These are phyloP conservation scores for Calcarisporium arbuscula DNA, from an alignment of 2,329 filamentous ascomycete species.

Conservation along the genomic window DNA sequence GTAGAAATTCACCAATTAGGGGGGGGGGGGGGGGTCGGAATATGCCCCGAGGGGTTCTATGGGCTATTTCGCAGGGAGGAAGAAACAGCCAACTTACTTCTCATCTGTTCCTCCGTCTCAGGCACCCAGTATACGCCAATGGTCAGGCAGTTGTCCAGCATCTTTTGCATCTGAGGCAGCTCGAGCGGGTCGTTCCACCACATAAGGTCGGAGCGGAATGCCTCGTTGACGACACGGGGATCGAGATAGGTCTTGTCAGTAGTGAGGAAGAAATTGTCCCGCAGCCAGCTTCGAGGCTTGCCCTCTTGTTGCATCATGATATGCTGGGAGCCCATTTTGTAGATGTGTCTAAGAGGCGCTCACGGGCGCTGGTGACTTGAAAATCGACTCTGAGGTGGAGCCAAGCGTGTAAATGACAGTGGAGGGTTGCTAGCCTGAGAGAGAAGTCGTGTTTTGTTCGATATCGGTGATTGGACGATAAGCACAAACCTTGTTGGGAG, in stretches of 20 bases:
- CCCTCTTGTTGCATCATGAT: conserved; percentile 18
- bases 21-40: not conserved
- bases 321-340: conserved; percentile 14
- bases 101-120: conserved; percentile 31
- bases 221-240: conserved; percentile 45
- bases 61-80: too few relatives aligned
- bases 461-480: too few relatives aligned
- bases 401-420: too few relatives aligned
- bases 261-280: conserved; percentile 52
- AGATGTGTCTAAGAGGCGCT: too few relatives aligned
- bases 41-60: conserved; percentile 17
- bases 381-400: too few relatives aligned
- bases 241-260: conserved; percentile 53
- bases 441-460: too few relatives aligned
- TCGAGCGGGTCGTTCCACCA: conserved; percentile 55
- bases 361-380: too few relatives aligned
- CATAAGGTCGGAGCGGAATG: conserved; percentile 49
- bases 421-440: too few relatives aligned
- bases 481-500: too few relatives aligned
- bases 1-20: not conserved
- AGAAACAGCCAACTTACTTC: conserved; percentile 23
- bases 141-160: conserved; percentile 53
- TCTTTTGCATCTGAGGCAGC: conserved; percentile 39
- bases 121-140: conserved; percentile 49
- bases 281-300: conserved; percentile 39